Evolutionary conservation across 2,329 filamentous ascomycete species (phyloP).

Genomic region (Pseudogymnoascus sp.): DNA sequence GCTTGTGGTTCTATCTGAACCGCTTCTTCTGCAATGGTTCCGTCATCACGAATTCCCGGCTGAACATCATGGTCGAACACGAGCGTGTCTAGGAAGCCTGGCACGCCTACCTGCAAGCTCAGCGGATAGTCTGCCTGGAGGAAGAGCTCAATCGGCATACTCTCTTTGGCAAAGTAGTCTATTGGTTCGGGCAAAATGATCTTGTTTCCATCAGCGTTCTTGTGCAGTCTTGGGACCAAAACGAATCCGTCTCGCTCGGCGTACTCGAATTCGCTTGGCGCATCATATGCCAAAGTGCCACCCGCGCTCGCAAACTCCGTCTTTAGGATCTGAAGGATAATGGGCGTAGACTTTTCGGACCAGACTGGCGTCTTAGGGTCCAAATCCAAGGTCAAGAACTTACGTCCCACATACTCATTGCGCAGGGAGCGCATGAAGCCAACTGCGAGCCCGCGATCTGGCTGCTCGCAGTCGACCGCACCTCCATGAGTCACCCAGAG

Average conservation of each 20-base stretch:
- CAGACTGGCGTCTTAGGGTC: background rate
- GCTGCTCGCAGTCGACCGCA: slow-evolving; percentile 10
- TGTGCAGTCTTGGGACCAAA: slow-evolving; percentile 17
- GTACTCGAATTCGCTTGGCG: slow-evolving; percentile 18
- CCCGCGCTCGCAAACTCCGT: slow-evolving; percentile 30
- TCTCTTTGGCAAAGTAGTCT: background rate
- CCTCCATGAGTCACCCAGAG: slow-evolving; percentile 7
- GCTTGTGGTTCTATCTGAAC: background rate
- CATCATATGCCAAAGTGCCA: background rate
- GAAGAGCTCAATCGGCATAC: background rate
- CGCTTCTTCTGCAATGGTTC: background rate
- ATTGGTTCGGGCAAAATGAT: slow-evolving; percentile 21
- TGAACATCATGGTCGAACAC: background rate
- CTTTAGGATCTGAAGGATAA: background rate
- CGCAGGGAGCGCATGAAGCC: slow-evolving; percentile 14
- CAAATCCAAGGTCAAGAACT: slow-evolving; percentile 23
- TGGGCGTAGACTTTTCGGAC: background rate
- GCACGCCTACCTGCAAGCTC: slow-evolving; percentile 20
- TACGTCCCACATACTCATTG: slow-evolving; percentile 5
- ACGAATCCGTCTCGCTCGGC: slow-evolving; percentile 24
- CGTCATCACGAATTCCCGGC: background rate
- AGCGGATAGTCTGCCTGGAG: slow-evolving; percentile 33
- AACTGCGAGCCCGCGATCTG: background rate
- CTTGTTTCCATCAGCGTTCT: slow-evolving; percentile 17
- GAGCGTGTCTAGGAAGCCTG: slow-evolving; percentile 22